Conservation (phyloP, 306 rosid species). For the Pterocarpus santalinus region DNA sequence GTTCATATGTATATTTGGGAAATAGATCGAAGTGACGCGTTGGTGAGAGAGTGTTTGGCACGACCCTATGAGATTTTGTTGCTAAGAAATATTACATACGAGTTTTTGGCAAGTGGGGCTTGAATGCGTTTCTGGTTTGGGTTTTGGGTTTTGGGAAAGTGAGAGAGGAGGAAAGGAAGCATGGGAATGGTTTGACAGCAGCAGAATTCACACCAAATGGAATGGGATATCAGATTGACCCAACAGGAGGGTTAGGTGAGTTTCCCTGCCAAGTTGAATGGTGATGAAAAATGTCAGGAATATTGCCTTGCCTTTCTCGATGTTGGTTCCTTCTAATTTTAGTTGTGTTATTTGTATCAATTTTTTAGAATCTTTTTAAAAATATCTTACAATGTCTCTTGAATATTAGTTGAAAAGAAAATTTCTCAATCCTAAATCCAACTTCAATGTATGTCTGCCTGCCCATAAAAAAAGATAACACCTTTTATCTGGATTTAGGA, state of each 20-base stretch:
- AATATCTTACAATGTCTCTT: no score
- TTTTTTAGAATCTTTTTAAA: no score
- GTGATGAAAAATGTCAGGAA: background rate
- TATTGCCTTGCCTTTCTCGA: background rate
- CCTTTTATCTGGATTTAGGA: no score
- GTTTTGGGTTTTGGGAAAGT: background rate
- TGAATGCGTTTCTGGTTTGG: background rate
- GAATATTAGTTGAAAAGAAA: no score
- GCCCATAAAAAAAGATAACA: no score
- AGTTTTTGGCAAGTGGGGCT: background rate
- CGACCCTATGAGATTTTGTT: background rate
- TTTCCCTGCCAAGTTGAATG: background rate
- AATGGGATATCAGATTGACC: slow-evolving; percentile 25
- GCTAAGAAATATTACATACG: no score
- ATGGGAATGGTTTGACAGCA: slow-evolving; percentile 24
- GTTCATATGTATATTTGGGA: no score
- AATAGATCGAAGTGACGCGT: background rate
- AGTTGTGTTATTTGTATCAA: no score
- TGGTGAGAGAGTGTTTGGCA: background rate
- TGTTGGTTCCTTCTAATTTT: background rate
- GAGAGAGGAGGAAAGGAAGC: background rate
- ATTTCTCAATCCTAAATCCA: no score
- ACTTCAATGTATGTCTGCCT: no score
- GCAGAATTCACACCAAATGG: background rate
- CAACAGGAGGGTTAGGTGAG: slow-evolving; percentile 7